Base-by-base conservation (phyloP, 148 eudicot genomes). In the Silene uniflora region DNA sequence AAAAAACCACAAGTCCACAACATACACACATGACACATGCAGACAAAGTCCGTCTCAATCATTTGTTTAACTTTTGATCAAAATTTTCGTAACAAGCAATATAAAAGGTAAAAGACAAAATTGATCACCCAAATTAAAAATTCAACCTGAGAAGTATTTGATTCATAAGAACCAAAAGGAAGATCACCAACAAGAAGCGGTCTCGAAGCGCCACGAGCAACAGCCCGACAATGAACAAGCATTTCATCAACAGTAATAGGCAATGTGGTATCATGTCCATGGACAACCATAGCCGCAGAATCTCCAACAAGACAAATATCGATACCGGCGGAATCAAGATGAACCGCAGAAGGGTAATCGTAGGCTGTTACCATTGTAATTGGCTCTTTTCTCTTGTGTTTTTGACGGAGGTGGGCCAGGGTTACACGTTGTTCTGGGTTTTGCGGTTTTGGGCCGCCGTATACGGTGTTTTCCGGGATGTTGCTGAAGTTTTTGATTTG, bases 281-380 rank as follows among this genome's bases (percentile, higher is more conserved):
- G 99, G 6, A 95, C 96, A 11, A 95, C 99, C 99, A 95, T 95
- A 75, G 96, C 81, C 3, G 99, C 97, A 0, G 99, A 95, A 69
- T 95, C 99, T 0, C 99, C 97, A 16, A 90, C 97, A 9, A 95
- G 86, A 72, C 96, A 91, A 7, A 95, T 74, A 19, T 95, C 99
- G 2, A 95, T 90, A 9, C 94, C 96, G 32, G 99, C 97, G 19
- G 86, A 71, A 78, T 95, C 96, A 18, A 95, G 64, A 75, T 95
- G 99, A 11, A 95, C 97, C 0, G 92, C 94, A 0, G 97, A 89
- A 6, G 99, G 97, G 76, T 95, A 95, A 66, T 95, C 99, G 77
- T 95, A 95, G 18, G 93, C 91, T 0, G 99, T 95, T 13, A 92
- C 96, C 87, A 95, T 83, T 7, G 97, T 89, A 11, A 95, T 90